Evolutionary conservation across 2,329 filamentous ascomycete genomes (phyloP), one percentile per base, ranked within the genome.

Genomic region (Aspergillus costaricaensis): DNA sequence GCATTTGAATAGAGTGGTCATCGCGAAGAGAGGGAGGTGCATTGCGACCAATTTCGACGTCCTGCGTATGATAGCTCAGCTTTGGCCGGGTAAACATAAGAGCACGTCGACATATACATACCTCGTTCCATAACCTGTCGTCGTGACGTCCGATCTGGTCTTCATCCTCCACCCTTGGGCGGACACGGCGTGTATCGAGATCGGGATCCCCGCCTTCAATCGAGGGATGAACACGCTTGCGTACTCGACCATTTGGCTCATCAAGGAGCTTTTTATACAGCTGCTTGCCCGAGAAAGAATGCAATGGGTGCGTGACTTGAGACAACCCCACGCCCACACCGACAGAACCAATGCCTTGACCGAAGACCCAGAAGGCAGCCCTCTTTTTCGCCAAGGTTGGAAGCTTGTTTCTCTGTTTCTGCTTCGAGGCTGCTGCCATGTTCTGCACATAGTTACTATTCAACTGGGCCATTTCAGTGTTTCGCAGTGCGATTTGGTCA

Each of bases 41-140:
- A 44, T 91, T 86, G 75, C 91, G 86, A 19, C 88, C 90, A 23
- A 91, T 75, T 73, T 96, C 92, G 19, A 89, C 74, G 8, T 84
- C 84, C 64, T 80, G 63, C 10, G 48, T 4, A 5, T 5, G 1
- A 12, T n/a, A 36, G 12, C 15, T 64, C 59, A 67, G 53, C 23
- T 39, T 17, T 15, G 10, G 19, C 15, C 12, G 27, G 15, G 21
- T n/a, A 14, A 10, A 23, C 19, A n/a, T 12, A n/a, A 3, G 21
- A 3, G 36, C 19, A 49, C 5, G 17, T 19, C 10, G n/a, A 23
- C 10, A 15, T 30, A 32, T 44, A 60, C 62, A 41, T 62, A 75
- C 77, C 64, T 71, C 76, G 51, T 78, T 73, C n/a, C 75, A 76
- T 6, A 78, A 66, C 2, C 75, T 68, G 8, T 70, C 72, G 44